Conservation (phyloP, 2,329 filamentous ascomycete species). For the Lachnellula arida region DNA sequence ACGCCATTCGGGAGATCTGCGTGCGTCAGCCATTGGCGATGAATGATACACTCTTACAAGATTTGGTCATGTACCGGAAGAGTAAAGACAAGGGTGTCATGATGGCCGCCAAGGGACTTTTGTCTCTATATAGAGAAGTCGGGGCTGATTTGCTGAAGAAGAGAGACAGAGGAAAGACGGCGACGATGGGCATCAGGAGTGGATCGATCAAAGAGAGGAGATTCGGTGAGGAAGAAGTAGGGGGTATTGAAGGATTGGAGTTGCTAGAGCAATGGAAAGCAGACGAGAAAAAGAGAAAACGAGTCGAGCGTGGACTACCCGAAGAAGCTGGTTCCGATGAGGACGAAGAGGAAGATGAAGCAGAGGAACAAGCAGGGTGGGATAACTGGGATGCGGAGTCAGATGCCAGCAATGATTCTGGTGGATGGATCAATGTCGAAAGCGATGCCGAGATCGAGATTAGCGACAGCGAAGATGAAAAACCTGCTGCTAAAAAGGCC, state of each 20-base stretch:
- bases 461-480: conserved; percentile 70
- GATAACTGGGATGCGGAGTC: conserved; percentile 35
- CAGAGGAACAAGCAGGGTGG: conserved; percentile 24
- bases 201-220: conserved; percentile 72
- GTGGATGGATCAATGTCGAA: conserved; percentile 89
- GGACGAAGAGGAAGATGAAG: conserved; percentile 56
- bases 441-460: conserved; percentile 76
- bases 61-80: conserved; percentile 92
- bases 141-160: conserved; percentile 85
- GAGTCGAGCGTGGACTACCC: conserved; percentile 61
- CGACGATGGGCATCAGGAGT: conserved; percentile 72
- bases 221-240: conserved; percentile 76
- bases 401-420: conserved; percentile 62
- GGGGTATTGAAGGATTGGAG: conserved; percentile 87
- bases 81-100: conserved; percentile 99
- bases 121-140: conserved; percentile 88
- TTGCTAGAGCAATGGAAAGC: conserved; percentile 91
- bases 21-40: conserved; percentile 91
- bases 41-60: conserved; percentile 91
- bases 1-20: conserved; percentile 92
- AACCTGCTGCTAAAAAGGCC: conserved; percentile 60
- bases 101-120: conserved; percentile 92
- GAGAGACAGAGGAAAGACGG: conserved; percentile 86
- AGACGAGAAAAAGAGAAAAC: conserved; percentile 73
- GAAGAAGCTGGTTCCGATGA: conserved; percentile 58